Percentiles rank a stretch among this genome's conserved stretches.
These are phyloP conservation scores for Trichophyton benhamiae DNA, from an alignment of 2,329 filamentous ascomycete species.

Conservation along the genomic window DNA sequence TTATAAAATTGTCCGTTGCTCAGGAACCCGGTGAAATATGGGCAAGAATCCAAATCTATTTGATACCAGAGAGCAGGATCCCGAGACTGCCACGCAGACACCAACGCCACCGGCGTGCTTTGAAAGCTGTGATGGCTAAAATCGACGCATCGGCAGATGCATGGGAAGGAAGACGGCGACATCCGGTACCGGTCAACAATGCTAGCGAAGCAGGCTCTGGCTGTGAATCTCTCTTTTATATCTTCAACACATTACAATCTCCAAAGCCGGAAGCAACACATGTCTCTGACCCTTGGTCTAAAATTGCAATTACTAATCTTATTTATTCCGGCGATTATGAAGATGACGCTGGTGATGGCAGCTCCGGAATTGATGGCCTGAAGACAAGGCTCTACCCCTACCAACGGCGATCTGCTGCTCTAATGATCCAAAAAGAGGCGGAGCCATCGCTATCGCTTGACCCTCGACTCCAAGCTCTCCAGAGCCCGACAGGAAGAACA, in stretches of 20 bases:
- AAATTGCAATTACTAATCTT: slow-evolving; percentile 27
- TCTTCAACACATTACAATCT: slow-evolving; percentile 38
- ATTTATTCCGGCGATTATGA: slow-evolving; percentile 15
- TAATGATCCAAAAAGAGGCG: slow-evolving; percentile 73
- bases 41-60: slow-evolving; percentile 24
- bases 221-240: slow-evolving; percentile 39
- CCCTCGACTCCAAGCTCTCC: slow-evolving; percentile 52
- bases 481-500: slow-evolving; percentile 46
- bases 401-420: slow-evolving; percentile 64
- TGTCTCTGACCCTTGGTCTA: slow-evolving; percentile 24
- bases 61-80: slow-evolving; percentile 31
- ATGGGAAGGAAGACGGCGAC: slow-evolving; percentile 25
- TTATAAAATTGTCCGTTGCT: slow-evolving; percentile 22
- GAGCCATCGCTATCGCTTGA: slow-evolving; percentile 55
- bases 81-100: not conserved
- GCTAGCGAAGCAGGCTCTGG: slow-evolving; percentile 14
- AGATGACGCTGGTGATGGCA: slow-evolving; percentile 4
- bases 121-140: slow-evolving; percentile 30
- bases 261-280: slow-evolving; percentile 24
- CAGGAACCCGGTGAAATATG: not conserved
- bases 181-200: slow-evolving; percentile 4
- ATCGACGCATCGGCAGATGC: slow-evolving; percentile 28
- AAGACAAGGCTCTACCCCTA: slow-evolving; percentile 60
- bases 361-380: slow-evolving; percentile 23
- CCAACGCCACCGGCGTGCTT: slow-evolving; percentile 20